Evolutionary conservation across 495 filamentous ascomycete genomes (phyloP), one percentile per base, ranked within the genome.

Genomic region (Aspergillus hancockii): DNA sequence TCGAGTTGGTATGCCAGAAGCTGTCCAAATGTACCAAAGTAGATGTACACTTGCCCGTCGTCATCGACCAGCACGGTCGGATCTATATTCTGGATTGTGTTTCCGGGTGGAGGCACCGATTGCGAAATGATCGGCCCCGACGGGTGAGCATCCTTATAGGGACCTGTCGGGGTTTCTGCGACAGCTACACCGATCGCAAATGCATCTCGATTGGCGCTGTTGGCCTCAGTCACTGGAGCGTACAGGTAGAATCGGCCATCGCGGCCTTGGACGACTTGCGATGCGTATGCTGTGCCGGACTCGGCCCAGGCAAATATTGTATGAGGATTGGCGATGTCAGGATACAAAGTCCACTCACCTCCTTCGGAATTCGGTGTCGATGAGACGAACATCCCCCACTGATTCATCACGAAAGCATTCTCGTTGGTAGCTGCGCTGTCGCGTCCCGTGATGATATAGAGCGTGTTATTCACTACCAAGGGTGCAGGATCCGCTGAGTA

Each of bases 1-100:
- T 55, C 53, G 40, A 55, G 53, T 32, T 46, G 21, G n/a, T 55
- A 55, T 6, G 38, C 53, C 5, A 55, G 18, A 12, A 55, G 53
- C 7, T n/a, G 13, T 3, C 53, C 53, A 19, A 55, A 55, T 0
- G 38, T 55, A 3, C 53, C 53, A 8, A 55, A 55, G 25, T 55
- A 55, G 53, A 55, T 55, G 21, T 55, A 55, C 19, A 55, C 53
- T 12, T 45, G 19, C 0, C 52, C 52, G 23, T 54, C 52, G 25
- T 54, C 52, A 9, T 54, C 52, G 52, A 54, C 52, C 14, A 54
- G 16, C 9, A 54, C 52, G 18, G 52, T 54, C 21, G 52, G 52
- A 18, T 54, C 52, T 14, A 54, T 54, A 28, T 54, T 54, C 25
- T 54, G 52, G 16, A 54, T 54, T 3, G 19, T 41, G 21, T 54